phyloP scores from a whole-genome alignment of 2,329 filamentous ascomycete species.

The Phaeosphaeriaceae sp. region DNA sequence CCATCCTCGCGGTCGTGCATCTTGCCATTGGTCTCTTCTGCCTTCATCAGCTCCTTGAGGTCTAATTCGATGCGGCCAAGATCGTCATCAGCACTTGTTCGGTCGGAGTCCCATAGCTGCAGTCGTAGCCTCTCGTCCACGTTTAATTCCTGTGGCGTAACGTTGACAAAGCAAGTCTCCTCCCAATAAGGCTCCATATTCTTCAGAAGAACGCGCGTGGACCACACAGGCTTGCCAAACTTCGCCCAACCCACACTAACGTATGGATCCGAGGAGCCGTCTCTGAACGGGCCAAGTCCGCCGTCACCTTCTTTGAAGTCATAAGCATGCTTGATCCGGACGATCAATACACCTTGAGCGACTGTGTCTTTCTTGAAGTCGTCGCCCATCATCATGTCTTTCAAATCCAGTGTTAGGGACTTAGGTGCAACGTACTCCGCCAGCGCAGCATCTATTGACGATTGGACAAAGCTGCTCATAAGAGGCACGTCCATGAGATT shows the following conservation, averaged over 20 bases:
- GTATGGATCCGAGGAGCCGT: conserved; percentile 72
- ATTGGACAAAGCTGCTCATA: conserved; percentile 77
- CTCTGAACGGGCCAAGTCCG: conserved; percentile 64
- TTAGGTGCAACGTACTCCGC: conserved; percentile 80
- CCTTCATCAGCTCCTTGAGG: conserved; percentile 69
- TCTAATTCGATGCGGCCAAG: conserved; percentile 75
- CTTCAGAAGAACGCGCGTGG: conserved; percentile 68
- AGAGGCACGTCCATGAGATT: conserved; percentile 79
- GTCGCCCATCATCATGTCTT: conserved; percentile 78
- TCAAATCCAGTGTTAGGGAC: conserved; percentile 74
- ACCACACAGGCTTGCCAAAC: conserved; percentile 73
- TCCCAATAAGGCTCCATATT: conserved; percentile 76
- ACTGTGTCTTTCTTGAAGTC: conserved; percentile 80
- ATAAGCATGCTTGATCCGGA: conserved; percentile 70
- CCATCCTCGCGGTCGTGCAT: conserved; percentile 70
- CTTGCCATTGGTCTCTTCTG: conserved; percentile 64
- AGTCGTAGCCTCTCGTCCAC: conserved; percentile 73
- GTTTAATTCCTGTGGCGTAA: conserved; percentile 74
- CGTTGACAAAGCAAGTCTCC: conserved; percentile 72
- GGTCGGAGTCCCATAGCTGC: conserved; percentile 79
- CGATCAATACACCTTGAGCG: conserved; percentile 68
- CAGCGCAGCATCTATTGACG: conserved; percentile 74
- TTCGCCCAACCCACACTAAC: conserved; percentile 79
- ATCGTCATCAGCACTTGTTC: conserved; percentile 75
- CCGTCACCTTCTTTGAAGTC: conserved; percentile 76